A percentile compares a stretch with the other conserved stretches of the same genome.
Evolutionary conservation across 2,329 filamentous ascomycete species (phyloP).

Genomic region (Fusarium heterosporum): DNA sequence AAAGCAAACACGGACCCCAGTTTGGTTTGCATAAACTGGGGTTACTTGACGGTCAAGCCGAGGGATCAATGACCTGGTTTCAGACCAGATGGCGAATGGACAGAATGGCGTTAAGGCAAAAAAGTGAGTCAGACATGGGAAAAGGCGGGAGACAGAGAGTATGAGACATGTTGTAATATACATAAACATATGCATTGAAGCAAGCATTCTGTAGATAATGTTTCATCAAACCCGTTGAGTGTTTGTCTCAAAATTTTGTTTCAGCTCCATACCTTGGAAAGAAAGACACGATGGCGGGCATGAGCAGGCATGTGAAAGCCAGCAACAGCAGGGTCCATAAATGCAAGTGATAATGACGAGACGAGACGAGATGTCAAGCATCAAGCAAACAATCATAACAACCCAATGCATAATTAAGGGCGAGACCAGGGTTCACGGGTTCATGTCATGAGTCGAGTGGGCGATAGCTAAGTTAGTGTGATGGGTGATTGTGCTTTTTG

Average conservation of each 20-base stretch:
- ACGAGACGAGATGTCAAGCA: conserved; percentile 24
- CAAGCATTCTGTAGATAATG: conserved; percentile 25
- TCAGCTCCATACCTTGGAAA: not conserved
- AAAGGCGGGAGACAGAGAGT: conserved; percentile 6
- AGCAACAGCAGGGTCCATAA: conserved; percentile 11
- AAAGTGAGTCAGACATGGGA: conserved; percentile 27
- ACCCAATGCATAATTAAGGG: conserved; percentile 22
- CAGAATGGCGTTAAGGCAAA: conserved; percentile 32
- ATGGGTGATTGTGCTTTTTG: conserved; percentile 16
- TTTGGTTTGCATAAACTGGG: conserved; percentile 31
- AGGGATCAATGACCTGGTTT: conserved; percentile 19
- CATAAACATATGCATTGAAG: conserved; percentile 32
- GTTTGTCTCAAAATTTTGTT: conserved; percentile 4
- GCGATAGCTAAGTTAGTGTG: conserved; percentile 20
- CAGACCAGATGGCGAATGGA: conserved; percentile 3
- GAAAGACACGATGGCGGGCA: not conserved
- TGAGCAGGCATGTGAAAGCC: conserved; percentile 30
- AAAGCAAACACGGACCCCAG: conserved; percentile 32
- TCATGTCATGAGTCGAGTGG: conserved; percentile 27
- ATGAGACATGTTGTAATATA: conserved; percentile 29
- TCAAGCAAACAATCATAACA: conserved; percentile 24
- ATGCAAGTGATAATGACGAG: conserved; percentile 39
- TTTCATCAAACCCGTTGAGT: conserved; percentile 20
- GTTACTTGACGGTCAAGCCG: conserved; percentile 34
- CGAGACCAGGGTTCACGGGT: conserved; percentile 21